Base-by-base conservation (phyloP, 2,329 filamentous ascomycete species). In the Chrysoporthe deuterocubensis region DNA sequence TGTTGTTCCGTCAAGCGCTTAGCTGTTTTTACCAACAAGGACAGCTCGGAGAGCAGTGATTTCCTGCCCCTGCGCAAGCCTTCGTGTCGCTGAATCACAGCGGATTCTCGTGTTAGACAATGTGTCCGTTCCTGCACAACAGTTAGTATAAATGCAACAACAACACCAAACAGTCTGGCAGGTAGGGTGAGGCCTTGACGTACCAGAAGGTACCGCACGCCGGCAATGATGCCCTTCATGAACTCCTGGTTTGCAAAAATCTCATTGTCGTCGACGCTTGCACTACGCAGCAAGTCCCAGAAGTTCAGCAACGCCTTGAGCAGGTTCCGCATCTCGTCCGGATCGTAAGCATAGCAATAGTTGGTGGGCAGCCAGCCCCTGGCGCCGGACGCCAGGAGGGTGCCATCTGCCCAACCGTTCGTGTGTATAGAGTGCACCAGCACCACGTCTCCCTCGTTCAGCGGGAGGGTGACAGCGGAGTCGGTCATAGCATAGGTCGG, bases 331-430 rank as follows among this genome's bases (percentile, higher is more conserved):
- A 98, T 94, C 71, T 94, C 90, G 32, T 93, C 88, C 58, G 95
- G 93, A 72, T 97, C 93, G 77, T 97, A 99, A 11, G 93, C 87
- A 77, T 97, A 94, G 82, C 96, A 99, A 78, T 98, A 99, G 79
- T 99, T 99, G 9, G 96, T 99, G 2, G 96, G 96, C 69, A 99
- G 83, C 96, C 96, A 99, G 71, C 96, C 96, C 73, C 96, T 87
- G 62, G 92, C 91, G 37, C 95, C 95, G 2, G 94, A 93, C 34
- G 91, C 87, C 70, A 99, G 81, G 52, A 97, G 83, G 0, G 96
- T 99, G 63, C 96, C 96, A 78, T 99, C 96, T 43, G 96, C 96
- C 96, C 96, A 99, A 73, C 96, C 96, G 81, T 98, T 99, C 69
- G 93, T 96, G 79, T 99, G 96, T 72, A 98, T 92, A 4, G 96